These are phyloP conservation scores for Byssothecium circinans DNA, from an alignment of 2,329 filamentous ascomycete species.

Conservation along the genomic window DNA sequence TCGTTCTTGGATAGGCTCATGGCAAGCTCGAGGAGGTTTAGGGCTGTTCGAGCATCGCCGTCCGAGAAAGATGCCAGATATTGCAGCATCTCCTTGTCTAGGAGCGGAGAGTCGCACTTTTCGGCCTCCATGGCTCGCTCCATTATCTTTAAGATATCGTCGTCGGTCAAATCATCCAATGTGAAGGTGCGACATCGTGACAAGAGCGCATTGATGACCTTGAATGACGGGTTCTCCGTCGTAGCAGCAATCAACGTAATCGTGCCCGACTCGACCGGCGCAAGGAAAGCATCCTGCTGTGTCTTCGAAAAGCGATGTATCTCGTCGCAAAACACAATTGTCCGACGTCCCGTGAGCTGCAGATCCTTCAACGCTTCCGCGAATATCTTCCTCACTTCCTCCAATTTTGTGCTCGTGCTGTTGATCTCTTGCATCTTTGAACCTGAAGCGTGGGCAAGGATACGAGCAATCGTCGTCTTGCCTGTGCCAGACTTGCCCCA, in stretches of 20 bases:
- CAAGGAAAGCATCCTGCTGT: conserved; percentile 93
- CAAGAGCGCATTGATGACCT: conserved; percentile 82
- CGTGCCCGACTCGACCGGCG: conserved; percentile 85
- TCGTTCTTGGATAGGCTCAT: conserved; percentile 71
- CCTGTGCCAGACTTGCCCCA: conserved; percentile 84
- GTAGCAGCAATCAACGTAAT: conserved; percentile 93
- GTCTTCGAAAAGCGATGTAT: conserved; percentile 89
- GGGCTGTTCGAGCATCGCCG: conserved; percentile 87
- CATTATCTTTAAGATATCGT: conserved; percentile 74
- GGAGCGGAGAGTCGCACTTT: conserved; percentile 56
- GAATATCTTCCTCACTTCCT: conserved; percentile 91
- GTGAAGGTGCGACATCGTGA: conserved; percentile 92
- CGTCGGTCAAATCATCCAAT: conserved; percentile 70
- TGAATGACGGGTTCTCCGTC: conserved; percentile 96
- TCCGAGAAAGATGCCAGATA: conserved; percentile 88
- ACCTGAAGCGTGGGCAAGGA: conserved; percentile 80
- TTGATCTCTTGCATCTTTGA: conserved; percentile 95
- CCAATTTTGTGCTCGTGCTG: conserved; percentile 83
- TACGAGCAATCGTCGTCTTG: conserved; percentile 89
- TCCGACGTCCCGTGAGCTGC: conserved; percentile 79
- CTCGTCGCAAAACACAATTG: conserved; percentile 97
- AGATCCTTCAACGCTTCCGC: conserved; percentile 79
- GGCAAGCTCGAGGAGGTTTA: conserved; percentile 89
- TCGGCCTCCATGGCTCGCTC: conserved; percentile 71
- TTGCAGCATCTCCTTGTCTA: conserved; percentile 74